Conservation (phyloP, 176 grass and related monocot genomes). For the Chloris gayana region DNA sequence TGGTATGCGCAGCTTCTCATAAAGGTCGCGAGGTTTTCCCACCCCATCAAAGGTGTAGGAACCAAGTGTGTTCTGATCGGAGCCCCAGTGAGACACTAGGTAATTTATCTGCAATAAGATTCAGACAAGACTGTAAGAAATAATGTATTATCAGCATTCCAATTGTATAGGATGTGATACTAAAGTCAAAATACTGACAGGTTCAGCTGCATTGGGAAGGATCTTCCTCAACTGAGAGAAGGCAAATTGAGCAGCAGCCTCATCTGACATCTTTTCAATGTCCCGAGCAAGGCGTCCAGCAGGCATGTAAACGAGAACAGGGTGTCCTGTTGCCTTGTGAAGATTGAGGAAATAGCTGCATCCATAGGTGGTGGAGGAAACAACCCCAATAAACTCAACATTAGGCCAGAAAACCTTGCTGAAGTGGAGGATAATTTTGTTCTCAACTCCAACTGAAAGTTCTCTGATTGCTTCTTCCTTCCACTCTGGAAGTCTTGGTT, state of each 20-base stretch:
- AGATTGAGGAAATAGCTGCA: constrained; percentile 99
- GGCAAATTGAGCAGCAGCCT: constrained; percentile 85
- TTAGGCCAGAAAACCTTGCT: constrained; percentile 97
- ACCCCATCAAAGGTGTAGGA: constrained; percentile 96
- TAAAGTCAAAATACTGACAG: constrained; percentile 51
- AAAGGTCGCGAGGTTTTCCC: constrained; percentile 67
- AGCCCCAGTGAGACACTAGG: constrained; percentile 91
- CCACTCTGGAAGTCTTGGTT: constrained; percentile 85
- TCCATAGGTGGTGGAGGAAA: constrained; percentile 84
- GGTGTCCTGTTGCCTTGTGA: constrained; percentile 90
- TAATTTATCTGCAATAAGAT: constrained; percentile 71
- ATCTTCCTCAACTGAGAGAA: constrained; percentile 88
- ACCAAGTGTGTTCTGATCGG: constrained; percentile 83
- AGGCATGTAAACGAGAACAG: constrained; percentile 98
- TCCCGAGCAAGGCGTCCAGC: constrained; percentile 87
- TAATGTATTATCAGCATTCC: background rate
- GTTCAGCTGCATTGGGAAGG: constrained; percentile 84
- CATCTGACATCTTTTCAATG: constrained; percentile 92
- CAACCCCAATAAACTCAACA: constrained; percentile 93
- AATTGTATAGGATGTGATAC: background rate
- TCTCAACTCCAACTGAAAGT: constrained; percentile 81
- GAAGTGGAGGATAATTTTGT: constrained; percentile 96
- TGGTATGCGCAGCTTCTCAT: constrained; percentile 83
- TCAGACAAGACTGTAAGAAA: constrained; percentile 16
- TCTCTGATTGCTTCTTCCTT: constrained; percentile 88